Evolutionary conservation across 352 stramenopile species (phyloP), one percentile per base, ranked within the genome.

Genomic region (Phytophthora quininea): DNA sequence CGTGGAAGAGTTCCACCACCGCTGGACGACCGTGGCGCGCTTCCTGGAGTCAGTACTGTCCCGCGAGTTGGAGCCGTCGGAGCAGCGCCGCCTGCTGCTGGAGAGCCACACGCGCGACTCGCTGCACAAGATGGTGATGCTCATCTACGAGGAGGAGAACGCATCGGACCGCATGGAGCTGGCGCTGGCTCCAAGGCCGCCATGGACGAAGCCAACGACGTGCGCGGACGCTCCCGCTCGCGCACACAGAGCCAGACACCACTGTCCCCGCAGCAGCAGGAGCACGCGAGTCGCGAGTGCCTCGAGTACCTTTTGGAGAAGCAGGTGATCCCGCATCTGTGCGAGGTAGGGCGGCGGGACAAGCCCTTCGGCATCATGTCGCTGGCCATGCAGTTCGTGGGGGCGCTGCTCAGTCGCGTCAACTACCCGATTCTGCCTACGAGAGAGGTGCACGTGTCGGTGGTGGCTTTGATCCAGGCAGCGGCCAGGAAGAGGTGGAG

Each of bases 81-180:
- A 93, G 67, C 88, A 95, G 72, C 81, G 86, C n/a, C 81, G 82
- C 1, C 71, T 92, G 47, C 66, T 95, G 46, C 79, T 90, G 19
- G 85, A 95, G 37, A 93, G 82, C 14, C 85, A 92, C 73, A 95
- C 85, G 48, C 82, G 85, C 53, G 86, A 96, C 59, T 92, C 85
- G 57, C 68, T 96, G 47, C 79, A 92, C 47, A 93, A 92, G 75
- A 76, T 96, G 52, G 88, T 96, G 69, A 74, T 94, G 70, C 77
- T 96, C 29, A 90, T 96, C 65, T 93, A 89, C 69, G 84, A 86
- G 30, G 88, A 96, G 56, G 88, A 96, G 52, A 91, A 88, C 63
- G 84, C 79, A 33, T 80, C 80, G 14, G 86, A 96, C 59, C 79
- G 78, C 10, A 72, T 86, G 55, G 85, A 93, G 64, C 73, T 94